These are phyloP conservation scores for Quercus mongolica DNA, from an alignment of 306 rosid species.

Conservation along the genomic window DNA sequence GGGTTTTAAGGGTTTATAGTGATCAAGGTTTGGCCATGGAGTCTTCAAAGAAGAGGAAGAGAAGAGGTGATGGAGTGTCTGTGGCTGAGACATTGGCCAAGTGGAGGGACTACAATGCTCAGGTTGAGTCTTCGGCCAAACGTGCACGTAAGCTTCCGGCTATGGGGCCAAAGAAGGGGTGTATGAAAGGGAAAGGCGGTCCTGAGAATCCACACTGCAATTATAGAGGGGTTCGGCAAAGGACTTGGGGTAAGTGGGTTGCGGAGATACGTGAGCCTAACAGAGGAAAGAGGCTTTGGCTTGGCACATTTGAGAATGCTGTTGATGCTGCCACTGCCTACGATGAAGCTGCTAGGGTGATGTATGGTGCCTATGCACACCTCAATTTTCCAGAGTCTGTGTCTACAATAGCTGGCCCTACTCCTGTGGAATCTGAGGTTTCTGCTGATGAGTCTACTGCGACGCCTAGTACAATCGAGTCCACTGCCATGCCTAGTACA, in stretches of 20 bases:
- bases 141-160: no score
- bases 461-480: no score
- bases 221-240: no score
- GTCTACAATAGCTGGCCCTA: slow-evolving; percentile 30
- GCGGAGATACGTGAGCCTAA: slow-evolving; percentile 91
- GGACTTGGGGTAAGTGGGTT: slow-evolving; percentile 48
- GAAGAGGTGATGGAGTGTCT: no score
- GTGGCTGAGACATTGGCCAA: no score
- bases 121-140: no score
- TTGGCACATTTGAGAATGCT: slow-evolving; percentile 75
- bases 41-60: slow-evolving; percentile 42
- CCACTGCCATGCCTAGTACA: no score
- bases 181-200: no score
- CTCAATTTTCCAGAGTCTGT: slow-evolving; percentile 59
- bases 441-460: slow-evolving; percentile 31
- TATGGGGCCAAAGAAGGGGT: slow-evolving; percentile 55
- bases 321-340: slow-evolving; percentile 73
- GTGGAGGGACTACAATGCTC: no score
- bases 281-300: slow-evolving; percentile 74
- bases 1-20: no score
- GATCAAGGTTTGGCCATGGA: no score
- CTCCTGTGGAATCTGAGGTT: slow-evolving; percentile 57
- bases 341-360: slow-evolving; percentile 89
- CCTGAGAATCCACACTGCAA: no score
- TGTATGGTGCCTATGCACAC: slow-evolving; percentile 80